Base-by-base conservation (phyloP, 2,329 filamentous ascomycete genomes). In the Paecilomyces dactylethromorphus region DNA sequence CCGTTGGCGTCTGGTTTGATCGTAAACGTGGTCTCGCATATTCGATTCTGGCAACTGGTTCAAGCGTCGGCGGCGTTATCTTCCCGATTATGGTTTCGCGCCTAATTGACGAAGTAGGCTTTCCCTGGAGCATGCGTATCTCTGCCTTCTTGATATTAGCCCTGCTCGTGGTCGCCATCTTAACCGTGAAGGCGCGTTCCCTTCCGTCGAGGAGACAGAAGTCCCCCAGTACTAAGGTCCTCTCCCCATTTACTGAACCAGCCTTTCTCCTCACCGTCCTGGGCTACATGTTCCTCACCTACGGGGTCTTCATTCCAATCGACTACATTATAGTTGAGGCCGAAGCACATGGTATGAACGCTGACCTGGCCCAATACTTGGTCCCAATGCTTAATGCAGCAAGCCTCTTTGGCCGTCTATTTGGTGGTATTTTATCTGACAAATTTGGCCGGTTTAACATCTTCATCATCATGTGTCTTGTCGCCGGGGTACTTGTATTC, bases 281-380 rank as follows among this genome's bases (percentile, higher is more conserved):
- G 2, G 81, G 70, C 24, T 74, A 77, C 56, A 86, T 85, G 71
- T 69, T 86, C 67, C 81, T 86, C 75, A 81, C 82, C 74, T 74
- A 78, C 45, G 82, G 82, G 73, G 86, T 88, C 62, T 84, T 89
- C 69, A 66, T 84, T 15, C 82, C 83, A 2, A 79, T 82, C 63
- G 79, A 78, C 62, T 86, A 78, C 59, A 68, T 82, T 56, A 74
- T 79, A 39, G 63, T 78, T 1, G 67, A 81, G 60, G 82, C 81
- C 0, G 65, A 76, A 53, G 62, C 67, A 2, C 72, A 78, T 53
- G 82, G 82, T 45, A 83, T 86, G 75, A 76, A 74, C 0, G 49
- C 62, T 0, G 64, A 70, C 13, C 72, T 86, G 1, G 78, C 81
- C 1, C 70, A 74, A 13, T 85, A 86, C 63, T 71, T 86, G 6